phyloP scores from a whole-genome alignment of 495 filamentous ascomycete species.

The Hypoxylon lenormandii region DNA sequence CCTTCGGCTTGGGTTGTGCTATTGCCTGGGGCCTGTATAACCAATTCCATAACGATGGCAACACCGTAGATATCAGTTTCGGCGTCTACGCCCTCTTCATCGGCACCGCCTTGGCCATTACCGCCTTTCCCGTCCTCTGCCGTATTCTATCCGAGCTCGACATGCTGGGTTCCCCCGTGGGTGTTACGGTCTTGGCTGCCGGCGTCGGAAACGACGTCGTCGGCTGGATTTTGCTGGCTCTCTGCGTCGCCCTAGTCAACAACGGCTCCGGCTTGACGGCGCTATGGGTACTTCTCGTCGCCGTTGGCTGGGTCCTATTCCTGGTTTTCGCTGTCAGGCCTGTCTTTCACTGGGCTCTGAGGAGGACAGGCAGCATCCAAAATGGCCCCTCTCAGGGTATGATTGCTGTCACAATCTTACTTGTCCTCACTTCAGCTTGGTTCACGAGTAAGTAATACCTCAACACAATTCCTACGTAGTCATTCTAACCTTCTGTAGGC shows the following conservation, averaged over 20 bases:
- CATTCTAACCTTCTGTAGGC: slow-evolving; percentile 54
- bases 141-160: slow-evolving; percentile 95
- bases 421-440: slow-evolving; percentile 86
- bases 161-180: slow-evolving; percentile 83
- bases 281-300: slow-evolving; percentile 84
- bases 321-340: slow-evolving; percentile 81
- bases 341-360: slow-evolving; percentile 78
- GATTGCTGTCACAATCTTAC: slow-evolving; percentile 82
- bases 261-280: slow-evolving; percentile 85
- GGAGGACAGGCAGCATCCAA: slow-evolving; percentile 79
- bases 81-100: slow-evolving; percentile 91
- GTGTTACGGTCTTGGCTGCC: slow-evolving; percentile 89
- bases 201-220: slow-evolving; percentile 96
- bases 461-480: neutral
- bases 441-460: slow-evolving; percentile 73
- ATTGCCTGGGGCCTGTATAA: slow-evolving; percentile 90
- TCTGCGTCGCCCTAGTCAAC: slow-evolving; percentile 95
- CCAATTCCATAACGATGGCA: slow-evolving; percentile 75
- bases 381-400: slow-evolving; percentile 92
- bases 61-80: slow-evolving; percentile 74
- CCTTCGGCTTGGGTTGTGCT: slow-evolving; percentile 74
- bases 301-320: slow-evolving; percentile 80
- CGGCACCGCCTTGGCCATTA: slow-evolving; percentile 94
- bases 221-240: slow-evolving; percentile 92
- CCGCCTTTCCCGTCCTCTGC: slow-evolving; percentile 94